These are phyloP conservation scores for Fulvia fulva DNA, from an alignment of 2,329 filamentous ascomycete species.

Conservation along the genomic window DNA sequence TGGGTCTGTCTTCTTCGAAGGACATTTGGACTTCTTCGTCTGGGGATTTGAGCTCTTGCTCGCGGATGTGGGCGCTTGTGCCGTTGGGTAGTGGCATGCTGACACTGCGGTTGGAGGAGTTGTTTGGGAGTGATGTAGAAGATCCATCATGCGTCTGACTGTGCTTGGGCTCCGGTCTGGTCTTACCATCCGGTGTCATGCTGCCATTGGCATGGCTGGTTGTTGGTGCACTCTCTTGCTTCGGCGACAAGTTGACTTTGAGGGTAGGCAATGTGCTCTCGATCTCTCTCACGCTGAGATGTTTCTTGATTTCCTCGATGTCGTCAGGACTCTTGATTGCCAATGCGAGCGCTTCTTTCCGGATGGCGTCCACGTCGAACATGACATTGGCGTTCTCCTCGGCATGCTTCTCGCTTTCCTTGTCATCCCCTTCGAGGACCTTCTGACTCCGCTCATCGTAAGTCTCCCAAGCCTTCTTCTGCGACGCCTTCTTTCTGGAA, in stretches of 20 bases:
- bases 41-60: conserved; percentile 32
- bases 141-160: conserved; percentile 11
- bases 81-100: conserved; percentile 13
- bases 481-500: conserved; percentile 69
- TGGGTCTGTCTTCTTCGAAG: conserved; percentile 36
- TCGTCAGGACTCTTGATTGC: conserved; percentile 64
- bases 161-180: conserved; percentile 6
- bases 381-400: conserved; percentile 56
- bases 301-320: conserved; percentile 76
- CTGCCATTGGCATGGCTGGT: background rate
- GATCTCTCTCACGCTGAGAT: conserved; percentile 55
- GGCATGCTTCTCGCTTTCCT: conserved; percentile 39
- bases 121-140: background rate
- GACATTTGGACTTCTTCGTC: conserved; percentile 48
- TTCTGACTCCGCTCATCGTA: conserved; percentile 67
- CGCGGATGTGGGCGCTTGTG: conserved; percentile 6
- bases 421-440: conserved; percentile 37
- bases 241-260: conserved; percentile 54
- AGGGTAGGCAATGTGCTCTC: conserved; percentile 86
- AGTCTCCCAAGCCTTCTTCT: conserved; percentile 90
- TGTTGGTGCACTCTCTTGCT: background rate
- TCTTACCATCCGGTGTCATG: conserved; percentile 5
- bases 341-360: conserved; percentile 64
- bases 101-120: background rate
- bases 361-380: conserved; percentile 93